Percentiles rank a stretch among this genome's conserved stretches.
phyloP scores from a whole-genome alignment of 257 asterid genomes.

The Jacaranda mimosifolia region DNA sequence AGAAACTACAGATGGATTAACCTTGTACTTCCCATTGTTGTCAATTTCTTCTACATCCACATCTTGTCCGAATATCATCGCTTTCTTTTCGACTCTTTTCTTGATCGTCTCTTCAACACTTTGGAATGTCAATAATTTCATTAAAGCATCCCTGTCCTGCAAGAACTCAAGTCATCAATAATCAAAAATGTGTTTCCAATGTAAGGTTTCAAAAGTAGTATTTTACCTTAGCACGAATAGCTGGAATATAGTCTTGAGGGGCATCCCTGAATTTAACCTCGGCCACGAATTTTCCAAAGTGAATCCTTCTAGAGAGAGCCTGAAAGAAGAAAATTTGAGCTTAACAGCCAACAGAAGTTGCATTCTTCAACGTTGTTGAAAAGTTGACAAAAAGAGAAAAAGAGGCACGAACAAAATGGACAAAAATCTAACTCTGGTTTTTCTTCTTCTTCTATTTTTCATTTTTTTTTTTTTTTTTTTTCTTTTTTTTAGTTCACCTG shows the following conservation, averaged over 20 bases:
- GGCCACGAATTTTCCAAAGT: slow-evolving; percentile 88
- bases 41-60: slow-evolving; percentile 51
- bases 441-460: too few species aligned
- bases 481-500: slow-evolving; percentile 56
- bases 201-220: background rate
- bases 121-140: slow-evolving; percentile 74
- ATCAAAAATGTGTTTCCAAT: background rate
- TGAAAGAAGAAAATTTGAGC: slow-evolving; percentile 28
- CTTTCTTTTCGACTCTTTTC: slow-evolving; percentile 86
- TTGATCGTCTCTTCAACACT: slow-evolving; percentile 77
- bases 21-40: slow-evolving; percentile 54
- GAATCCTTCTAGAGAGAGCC: slow-evolving; percentile 91
- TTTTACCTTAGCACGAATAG: slow-evolving; percentile 83
- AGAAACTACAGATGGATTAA: slow-evolving; percentile 65
- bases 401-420: background rate
- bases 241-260: slow-evolving; percentile 65
- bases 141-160: slow-evolving; percentile 79
- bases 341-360: background rate
- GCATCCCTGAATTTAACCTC: slow-evolving; percentile 82
- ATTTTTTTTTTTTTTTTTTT: background rate
- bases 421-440: background rate
- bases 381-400: background rate
- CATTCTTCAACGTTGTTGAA: background rate
- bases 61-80: slow-evolving; percentile 70
- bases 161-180: background rate